Percentiles rank a stretch among this genome's conserved stretches.
Evolutionary conservation across 2,329 filamentous ascomycete species (phyloP).

Genomic region (Helicocarpus griseus): DNA sequence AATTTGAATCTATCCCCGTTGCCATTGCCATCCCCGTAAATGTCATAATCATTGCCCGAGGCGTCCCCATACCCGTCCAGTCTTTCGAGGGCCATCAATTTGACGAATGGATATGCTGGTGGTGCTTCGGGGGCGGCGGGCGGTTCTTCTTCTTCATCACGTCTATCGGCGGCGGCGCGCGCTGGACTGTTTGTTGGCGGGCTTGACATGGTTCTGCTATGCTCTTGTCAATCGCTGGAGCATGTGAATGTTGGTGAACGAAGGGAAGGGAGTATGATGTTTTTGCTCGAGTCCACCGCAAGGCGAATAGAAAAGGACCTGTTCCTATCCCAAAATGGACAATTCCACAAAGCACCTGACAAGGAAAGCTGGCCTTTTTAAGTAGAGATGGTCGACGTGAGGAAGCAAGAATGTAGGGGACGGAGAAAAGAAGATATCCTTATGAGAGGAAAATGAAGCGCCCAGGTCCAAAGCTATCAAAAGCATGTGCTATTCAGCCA

Average conservation of each 20-base stretch:
- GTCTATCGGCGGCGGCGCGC: not conserved
- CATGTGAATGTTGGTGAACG: not conserved
- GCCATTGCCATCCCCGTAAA: not conserved
- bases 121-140: not conserved
- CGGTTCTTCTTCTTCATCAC: not conserved
- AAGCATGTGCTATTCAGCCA: too few relatives aligned
- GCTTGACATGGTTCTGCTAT: not conserved
- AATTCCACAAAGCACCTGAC: too few relatives aligned
- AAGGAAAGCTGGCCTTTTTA: too few relatives aligned
- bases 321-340: too few relatives aligned
- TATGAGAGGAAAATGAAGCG: too few relatives aligned
- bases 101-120: constrained; percentile 15
- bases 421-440: too few relatives aligned
- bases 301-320: too few relatives aligned
- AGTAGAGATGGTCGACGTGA: too few relatives aligned
- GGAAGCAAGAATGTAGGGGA: too few relatives aligned
- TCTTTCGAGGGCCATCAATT: constrained; percentile 24
- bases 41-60: not conserved
- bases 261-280: not conserved
- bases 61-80: constrained; percentile 11
- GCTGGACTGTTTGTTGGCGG: not conserved
- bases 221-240: not conserved
- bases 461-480: too few relatives aligned
- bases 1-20: constrained; percentile 11
- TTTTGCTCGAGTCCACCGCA: too few relatives aligned